Evolutionary conservation across 2,329 filamentous ascomycete species (phyloP).

Genomic region (Aureobasidium uvarum): DNA sequence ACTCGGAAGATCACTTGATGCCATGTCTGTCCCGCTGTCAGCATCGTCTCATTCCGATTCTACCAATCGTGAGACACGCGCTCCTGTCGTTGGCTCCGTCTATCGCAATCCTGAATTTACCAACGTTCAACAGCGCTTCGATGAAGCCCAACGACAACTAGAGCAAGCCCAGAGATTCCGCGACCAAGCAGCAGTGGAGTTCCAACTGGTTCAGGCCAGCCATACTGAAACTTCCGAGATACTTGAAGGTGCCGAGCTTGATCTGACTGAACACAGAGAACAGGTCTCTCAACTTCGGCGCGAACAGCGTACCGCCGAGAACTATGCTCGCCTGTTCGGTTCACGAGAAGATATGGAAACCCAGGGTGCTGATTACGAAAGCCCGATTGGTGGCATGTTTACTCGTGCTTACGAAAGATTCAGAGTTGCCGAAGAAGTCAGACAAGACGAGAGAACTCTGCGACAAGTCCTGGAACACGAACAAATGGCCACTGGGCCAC

Average conservation of each 20-base stretch:
- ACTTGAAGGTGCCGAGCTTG: constrained; percentile 38
- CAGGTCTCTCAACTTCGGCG: constrained; percentile 38
- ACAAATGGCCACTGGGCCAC: constrained; percentile 26
- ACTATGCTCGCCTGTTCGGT: constrained; percentile 47
- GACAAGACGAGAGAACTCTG: constrained; percentile 38
- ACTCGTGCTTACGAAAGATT: constrained; percentile 46
- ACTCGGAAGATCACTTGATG: constrained; percentile 36
- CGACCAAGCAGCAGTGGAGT: constrained; percentile 37
- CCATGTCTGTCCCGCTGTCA: constrained; percentile 28
- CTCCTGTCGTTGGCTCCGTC: constrained; percentile 22
- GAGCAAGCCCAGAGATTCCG: constrained; percentile 37
- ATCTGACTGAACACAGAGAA: constrained; percentile 36
- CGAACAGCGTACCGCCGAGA: constrained; percentile 40
- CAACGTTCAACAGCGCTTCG: constrained; percentile 35
- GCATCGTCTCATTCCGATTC: neutral
- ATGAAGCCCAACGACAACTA: constrained; percentile 36
- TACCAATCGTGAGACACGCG: constrained; percentile 3
- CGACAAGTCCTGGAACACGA: constrained; percentile 38
- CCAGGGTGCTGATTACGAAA: constrained; percentile 48
- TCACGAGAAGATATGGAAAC: constrained; percentile 49
- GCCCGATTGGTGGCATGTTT: constrained; percentile 51
- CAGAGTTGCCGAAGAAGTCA: constrained; percentile 43
- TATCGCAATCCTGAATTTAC: constrained; percentile 32
- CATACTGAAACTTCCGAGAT: constrained; percentile 27
- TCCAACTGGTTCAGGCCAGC: constrained; percentile 14